These are phyloP conservation scores for Dendrobium officinale DNA, from an alignment of 106 monocot genomes.

Conservation along the genomic window DNA sequence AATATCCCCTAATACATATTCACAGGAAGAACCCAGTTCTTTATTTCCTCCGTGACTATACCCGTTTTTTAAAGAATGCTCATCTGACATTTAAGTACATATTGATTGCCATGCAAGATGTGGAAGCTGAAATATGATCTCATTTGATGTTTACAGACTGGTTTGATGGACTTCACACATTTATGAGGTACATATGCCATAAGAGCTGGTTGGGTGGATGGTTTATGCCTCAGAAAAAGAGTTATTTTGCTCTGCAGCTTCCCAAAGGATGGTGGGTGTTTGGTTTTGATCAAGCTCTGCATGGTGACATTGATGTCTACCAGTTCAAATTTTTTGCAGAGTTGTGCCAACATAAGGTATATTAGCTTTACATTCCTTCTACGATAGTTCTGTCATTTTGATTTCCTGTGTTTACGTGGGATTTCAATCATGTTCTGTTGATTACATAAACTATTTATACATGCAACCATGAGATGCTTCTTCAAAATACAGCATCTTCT, in stretches of 20 bases:
- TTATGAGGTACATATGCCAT: slow-evolving; percentile 95
- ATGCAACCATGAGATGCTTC: neutral
- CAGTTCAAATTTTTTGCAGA: slow-evolving; percentile 97
- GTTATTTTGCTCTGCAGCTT: slow-evolving; percentile 93
- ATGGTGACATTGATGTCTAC: slow-evolving; percentile 95
- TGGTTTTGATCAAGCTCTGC: slow-evolving; percentile 98
- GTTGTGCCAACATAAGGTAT: slow-evolving; percentile 64
- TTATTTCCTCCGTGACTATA: neutral
- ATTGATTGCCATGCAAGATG: neutral
- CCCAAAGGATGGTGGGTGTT: slow-evolving; percentile 99
- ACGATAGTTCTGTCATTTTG: neutral
- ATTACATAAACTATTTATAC: neutral
- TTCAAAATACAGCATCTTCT: neutral
- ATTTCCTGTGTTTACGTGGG: neutral
- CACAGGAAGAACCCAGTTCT: neutral
- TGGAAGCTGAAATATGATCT: neutral
- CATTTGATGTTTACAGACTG: slow-evolving; percentile 48
- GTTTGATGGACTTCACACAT: slow-evolving; percentile 97
- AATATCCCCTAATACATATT: neutral
- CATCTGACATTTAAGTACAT: neutral
- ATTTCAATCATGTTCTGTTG: neutral
- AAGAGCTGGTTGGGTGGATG: slow-evolving; percentile 97
- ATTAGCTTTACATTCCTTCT: neutral
- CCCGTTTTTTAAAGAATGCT: neutral
- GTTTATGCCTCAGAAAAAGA: slow-evolving; percentile 94